Base-by-base conservation (phyloP, 768 basidiomycete genomes). In the Mycena indigotica region DNA sequence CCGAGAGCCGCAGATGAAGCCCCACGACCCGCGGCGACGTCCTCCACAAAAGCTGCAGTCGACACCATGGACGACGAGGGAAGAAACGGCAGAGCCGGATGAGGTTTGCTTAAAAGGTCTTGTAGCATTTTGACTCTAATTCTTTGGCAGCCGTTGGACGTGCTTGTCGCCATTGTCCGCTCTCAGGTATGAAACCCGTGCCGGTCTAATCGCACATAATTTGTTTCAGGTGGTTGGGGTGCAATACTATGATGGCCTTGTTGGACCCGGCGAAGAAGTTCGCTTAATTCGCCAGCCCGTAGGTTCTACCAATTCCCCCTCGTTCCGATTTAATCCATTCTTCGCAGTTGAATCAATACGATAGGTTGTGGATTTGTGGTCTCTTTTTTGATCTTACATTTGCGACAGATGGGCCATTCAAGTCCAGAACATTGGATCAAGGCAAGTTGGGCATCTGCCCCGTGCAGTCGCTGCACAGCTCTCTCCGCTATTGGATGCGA, bases 361-460 rank as follows among this genome's bases (percentile, higher is more conserved):
- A 95, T 57, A 75, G 77, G 89, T 86, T 44, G 8, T 8, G 65
- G 39, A 71, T n/a, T n/a, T n/a, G n/a, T n/a, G n/a, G n/a, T n/a
- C n/a, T n/a, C n/a, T 63, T n/a, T 40, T 46, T 54, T 25, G 15
- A 24, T 19, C 30, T 21, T 5, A n/a, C 8, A 19, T 25, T 32
- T 6, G 54, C 19, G 29, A 17, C 46, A 91, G 88, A 26, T 91
- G 92, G 70, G 88, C 89, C 2, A 86, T 93, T 24, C 84, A 91
- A 75, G 92, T 95, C 25, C 78, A 82, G 67, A 95, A 95, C 66
- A 92, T 93, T 39, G 77, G 80, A 2, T 76, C 78, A 1, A 73
- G 73, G 13, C 88, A 93, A 80, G 92, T 95, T 2, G 93, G 93
- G 1, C 93, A 95, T 71, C 68, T 95, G 23, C 86, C 90, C 2